A percentile compares a stretch with the other conserved stretches of the same genome.
These are phyloP conservation scores for Plenodomus lindquistii DNA, from an alignment of 2,329 filamentous ascomycete species.

Conservation along the genomic window DNA sequence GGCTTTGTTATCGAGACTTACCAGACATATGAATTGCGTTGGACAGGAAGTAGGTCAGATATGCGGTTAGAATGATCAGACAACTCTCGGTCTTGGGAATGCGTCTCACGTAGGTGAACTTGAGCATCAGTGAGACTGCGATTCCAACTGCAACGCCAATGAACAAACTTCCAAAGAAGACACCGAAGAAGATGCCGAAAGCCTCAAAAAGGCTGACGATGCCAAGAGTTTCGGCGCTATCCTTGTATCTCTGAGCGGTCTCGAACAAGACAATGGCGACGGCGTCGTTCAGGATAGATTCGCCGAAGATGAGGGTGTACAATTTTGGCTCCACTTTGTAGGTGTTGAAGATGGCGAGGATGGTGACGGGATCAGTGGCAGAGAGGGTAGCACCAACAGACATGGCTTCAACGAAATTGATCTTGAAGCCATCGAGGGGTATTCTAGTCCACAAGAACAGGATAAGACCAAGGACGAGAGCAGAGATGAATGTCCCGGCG, in stretches of 20 bases:
- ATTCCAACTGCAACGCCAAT: slow-evolving; percentile 90
- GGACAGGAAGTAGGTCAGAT: slow-evolving; percentile 96
- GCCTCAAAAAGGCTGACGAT: slow-evolving; percentile 86
- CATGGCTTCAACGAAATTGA: slow-evolving; percentile 94
- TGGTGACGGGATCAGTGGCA: slow-evolving; percentile 95
- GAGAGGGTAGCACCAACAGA: slow-evolving; percentile 95
- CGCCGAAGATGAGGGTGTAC: slow-evolving; percentile 98
- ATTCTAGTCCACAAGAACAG: slow-evolving; percentile 88
- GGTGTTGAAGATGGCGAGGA: slow-evolving; percentile 97
- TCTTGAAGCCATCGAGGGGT: slow-evolving; percentile 80
- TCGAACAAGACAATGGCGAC: slow-evolving; percentile 99
- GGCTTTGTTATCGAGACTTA: slow-evolving; percentile 51
- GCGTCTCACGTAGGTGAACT: slow-evolving; percentile 90
- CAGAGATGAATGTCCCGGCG: slow-evolving; percentile 94
- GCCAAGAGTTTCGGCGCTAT: slow-evolving; percentile 69
- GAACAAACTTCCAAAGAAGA: slow-evolving; percentile 92
- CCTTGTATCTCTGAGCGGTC: slow-evolving; percentile 90
- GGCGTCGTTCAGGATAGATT: slow-evolving; percentile 96
- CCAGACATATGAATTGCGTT: slow-evolving; percentile 95
- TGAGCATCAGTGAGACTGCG: slow-evolving; percentile 81
- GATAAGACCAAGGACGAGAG: slow-evolving; percentile 87
- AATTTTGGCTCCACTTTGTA: slow-evolving; percentile 99
- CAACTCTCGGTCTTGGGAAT: slow-evolving; percentile 98
- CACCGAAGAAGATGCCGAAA: slow-evolving; percentile 89
- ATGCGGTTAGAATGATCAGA: slow-evolving; percentile 88